Conservation (phyloP, 2,329 filamentous ascomycete genomes). For the Cordyceps militaris region DNA sequence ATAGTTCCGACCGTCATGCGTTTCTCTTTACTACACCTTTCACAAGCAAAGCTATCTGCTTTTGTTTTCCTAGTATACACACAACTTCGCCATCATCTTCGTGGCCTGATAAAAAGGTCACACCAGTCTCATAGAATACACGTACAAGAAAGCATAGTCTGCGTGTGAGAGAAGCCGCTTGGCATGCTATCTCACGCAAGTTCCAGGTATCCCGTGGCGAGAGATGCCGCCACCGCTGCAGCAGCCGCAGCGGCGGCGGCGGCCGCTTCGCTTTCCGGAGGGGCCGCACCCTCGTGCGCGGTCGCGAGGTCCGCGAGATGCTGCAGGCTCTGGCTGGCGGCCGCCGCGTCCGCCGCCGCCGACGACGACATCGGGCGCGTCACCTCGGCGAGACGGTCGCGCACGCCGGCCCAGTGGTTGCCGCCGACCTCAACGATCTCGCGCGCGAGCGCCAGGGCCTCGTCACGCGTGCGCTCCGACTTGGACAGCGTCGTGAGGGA, state of each 20-base stretch:
- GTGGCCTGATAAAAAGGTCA: not conserved
- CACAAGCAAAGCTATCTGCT: not conserved
- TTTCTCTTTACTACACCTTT: not conserved
- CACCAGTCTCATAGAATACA: not conserved
- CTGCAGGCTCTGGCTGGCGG: constrained; percentile 49
- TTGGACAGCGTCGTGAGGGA: constrained; percentile 54
- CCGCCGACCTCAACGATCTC: constrained; percentile 47
- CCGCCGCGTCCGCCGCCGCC: constrained; percentile 22
- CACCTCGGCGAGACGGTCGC: constrained; percentile 34
- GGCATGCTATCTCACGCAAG: constrained; percentile 17
- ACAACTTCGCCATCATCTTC: not conserved
- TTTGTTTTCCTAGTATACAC: not conserved
- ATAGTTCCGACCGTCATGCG: not conserved
- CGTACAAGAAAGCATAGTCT: not conserved
- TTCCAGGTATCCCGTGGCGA: constrained; percentile 31
- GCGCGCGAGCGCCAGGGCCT: constrained; percentile 48
- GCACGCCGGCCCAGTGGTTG: constrained; percentile 50
- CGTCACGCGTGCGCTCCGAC: constrained; percentile 47
- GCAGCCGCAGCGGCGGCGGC: constrained; percentile 21
- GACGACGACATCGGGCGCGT: constrained; percentile 30
- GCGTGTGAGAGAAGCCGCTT: not conserved
- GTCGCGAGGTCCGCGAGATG: constrained; percentile 53
- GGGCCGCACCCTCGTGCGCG: constrained; percentile 30
- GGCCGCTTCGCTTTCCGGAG: constrained; percentile 20
- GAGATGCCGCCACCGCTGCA: constrained; percentile 23